phyloP scores from a whole-genome alignment of 2,329 filamentous ascomycete genomes.

The Phyllosticta paracitricarpa region DNA sequence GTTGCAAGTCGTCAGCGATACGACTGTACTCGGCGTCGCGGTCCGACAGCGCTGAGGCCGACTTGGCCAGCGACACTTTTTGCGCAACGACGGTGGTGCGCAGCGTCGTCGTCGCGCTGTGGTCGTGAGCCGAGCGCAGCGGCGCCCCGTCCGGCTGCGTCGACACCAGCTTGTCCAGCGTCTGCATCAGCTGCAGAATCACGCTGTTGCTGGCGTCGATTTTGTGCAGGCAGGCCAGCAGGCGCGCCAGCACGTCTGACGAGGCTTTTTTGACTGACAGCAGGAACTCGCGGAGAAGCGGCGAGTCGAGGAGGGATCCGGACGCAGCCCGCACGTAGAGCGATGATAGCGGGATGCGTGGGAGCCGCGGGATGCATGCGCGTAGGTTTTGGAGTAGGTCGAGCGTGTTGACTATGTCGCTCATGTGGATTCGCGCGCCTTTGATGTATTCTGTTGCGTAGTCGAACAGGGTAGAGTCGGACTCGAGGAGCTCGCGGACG shows the following conservation, averaged over 20 bases:
- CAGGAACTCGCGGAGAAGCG: conserved; percentile 44
- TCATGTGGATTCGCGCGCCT: conserved; percentile 31
- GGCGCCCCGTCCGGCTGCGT: conserved; percentile 13
- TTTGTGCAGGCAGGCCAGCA: conserved; percentile 29
- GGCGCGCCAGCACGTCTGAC: conserved; percentile 40
- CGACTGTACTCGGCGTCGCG: conserved; percentile 62
- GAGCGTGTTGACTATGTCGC: conserved; percentile 29
- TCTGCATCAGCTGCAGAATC: not conserved
- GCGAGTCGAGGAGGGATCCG: conserved; percentile 44
- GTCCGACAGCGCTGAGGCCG: conserved; percentile 59
- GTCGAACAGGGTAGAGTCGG: conserved; percentile 46
- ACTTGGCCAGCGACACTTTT: conserved; percentile 68
- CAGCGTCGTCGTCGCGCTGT: conserved; percentile 44
- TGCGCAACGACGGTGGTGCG: conserved; percentile 73
- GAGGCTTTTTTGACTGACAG: conserved; percentile 51
- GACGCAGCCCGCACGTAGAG: conserved; percentile 54
- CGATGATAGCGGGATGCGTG: conserved; percentile 29
- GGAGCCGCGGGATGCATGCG: conserved; percentile 25
- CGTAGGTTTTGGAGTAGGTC: conserved; percentile 29
- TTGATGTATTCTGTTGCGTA: conserved; percentile 28
- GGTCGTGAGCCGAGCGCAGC: conserved; percentile 66
- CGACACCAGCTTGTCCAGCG: conserved; percentile 3
- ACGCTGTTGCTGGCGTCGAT: not conserved
- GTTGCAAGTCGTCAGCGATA: conserved; percentile 49
- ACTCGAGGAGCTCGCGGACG: conserved; percentile 48